Conservation (phyloP, 345 rosid species). For the Eutrema yunnanense region DNA sequence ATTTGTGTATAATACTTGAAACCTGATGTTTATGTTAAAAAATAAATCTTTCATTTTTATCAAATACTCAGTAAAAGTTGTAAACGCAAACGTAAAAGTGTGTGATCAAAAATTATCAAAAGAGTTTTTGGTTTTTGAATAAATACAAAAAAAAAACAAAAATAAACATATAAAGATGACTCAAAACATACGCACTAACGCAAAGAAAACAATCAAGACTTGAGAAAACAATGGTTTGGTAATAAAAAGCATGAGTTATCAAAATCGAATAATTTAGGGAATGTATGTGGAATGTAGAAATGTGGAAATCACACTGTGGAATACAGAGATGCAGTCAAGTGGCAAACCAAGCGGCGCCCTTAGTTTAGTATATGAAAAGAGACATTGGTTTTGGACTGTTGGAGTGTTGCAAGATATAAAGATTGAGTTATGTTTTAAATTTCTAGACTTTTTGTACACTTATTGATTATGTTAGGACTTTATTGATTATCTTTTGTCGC, state of each 20-base stretch:
- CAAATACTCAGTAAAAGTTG: not conserved
- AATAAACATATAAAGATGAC: not conserved
- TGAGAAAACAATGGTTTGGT: conserved; percentile 2
- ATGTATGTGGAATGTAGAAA: not conserved
- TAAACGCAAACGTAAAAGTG: not conserved
- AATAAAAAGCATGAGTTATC: not conserved
- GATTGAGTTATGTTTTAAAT: not conserved
- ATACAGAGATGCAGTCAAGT: conserved; percentile 9
- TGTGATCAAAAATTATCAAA: not conserved
- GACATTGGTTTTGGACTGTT: conserved; percentile 9
- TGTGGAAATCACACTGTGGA: conserved; percentile 1
- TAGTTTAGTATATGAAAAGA: not conserved
- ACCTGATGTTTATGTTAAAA: not conserved
- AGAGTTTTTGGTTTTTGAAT: not conserved
- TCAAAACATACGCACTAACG: not conserved
- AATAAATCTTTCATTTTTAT: not conserved
- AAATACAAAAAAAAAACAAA: not conserved
- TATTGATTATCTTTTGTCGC: not conserved
- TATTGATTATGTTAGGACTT: not conserved
- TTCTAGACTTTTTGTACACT: not conserved
- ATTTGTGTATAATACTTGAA: not conserved
- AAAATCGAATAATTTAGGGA: not conserved
- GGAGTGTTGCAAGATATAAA: not conserved
- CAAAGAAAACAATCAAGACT: not conserved
- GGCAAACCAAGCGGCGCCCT: conserved; percentile 22